Evolutionary conservation across 2,329 filamentous ascomycete genomes (phyloP), one percentile per base, ranked within the genome.

Genomic region (Ascosphaera apis): DNA sequence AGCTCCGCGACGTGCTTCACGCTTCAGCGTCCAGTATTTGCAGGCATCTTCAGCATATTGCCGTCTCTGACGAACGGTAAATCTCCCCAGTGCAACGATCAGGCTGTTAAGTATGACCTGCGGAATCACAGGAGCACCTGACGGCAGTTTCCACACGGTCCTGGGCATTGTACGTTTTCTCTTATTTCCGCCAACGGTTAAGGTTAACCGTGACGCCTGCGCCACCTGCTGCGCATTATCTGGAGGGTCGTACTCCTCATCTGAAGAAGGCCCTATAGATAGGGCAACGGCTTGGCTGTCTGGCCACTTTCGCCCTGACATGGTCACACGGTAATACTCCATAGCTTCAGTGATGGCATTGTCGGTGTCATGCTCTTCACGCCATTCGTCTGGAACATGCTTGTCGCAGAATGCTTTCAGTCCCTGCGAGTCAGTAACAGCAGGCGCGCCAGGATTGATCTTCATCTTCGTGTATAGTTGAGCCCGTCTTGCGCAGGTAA

Each of bases 11-110:
- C 88, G 73, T 41, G 86, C 80, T 54, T 98, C 88, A 38, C 88
- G 72, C 59, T 98, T 98, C 42, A 98, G 57, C 0, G 88, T 95
- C 88, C 88, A 98, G 56, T 95, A 98, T 46, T 82, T 83, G 58
- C 86, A 95, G 2, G 80, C 80, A 53, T 93, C 86, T 39, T 82
- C 76, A 2, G 91, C 75, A 52, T 82, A 98, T 41, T 93, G 84
- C 50, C 91, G 92, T 36, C 83, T 72, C 51, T 88, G 91, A 19
- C 77, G 72, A 25, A 80, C 65, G n/a, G 71, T 70, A 52, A 95
- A 95, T 34, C 81, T 73, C 42, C 76, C 70, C 23, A 98, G 65
- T 0, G 84, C 80, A 32, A 71, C 70, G 45, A 92, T 80, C 15
- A 98, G 82, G 18, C 76, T 74, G 44, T 86, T 78, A 41, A 83